Conservation (phyloP, 2,329 filamentous ascomycete genomes). For the Emergomyces pasteurianus region DNA sequence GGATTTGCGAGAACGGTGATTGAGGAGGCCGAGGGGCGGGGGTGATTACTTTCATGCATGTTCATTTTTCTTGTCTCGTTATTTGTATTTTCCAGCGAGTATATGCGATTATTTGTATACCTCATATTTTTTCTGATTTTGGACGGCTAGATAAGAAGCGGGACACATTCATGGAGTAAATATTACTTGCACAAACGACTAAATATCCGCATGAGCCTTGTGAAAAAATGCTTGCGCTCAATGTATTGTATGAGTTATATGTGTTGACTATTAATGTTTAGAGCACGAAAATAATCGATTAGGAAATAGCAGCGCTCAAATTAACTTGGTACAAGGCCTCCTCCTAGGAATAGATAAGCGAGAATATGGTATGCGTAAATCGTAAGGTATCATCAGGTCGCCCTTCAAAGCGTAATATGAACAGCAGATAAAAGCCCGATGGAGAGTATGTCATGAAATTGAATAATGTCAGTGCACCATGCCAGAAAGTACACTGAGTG, state of each 20-base stretch:
- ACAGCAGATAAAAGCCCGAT: background rate
- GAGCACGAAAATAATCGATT: background rate
- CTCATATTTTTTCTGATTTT: background rate
- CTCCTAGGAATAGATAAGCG: background rate
- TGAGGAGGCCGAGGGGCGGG: constrained; percentile 13
- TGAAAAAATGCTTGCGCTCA: background rate
- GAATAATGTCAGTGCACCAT: background rate
- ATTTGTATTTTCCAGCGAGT: background rate
- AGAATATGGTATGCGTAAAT: background rate
- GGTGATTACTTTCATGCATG: background rate
- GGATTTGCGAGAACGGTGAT: constrained; percentile 28
- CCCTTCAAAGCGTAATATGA: background rate
- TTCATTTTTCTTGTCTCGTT: background rate
- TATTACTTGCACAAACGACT: background rate
- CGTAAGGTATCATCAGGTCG: background rate
- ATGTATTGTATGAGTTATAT: background rate
- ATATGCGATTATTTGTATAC: background rate
- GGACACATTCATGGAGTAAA: background rate
- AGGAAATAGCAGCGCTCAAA: background rate
- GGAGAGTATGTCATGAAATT: background rate
- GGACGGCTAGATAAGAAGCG: background rate
- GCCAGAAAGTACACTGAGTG: background rate
- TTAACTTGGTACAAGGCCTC: background rate
- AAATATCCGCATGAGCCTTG: background rate
- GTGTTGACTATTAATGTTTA: background rate